These are phyloP conservation scores for Talaromyces albobiverticillius DNA, from an alignment of 2,329 filamentous ascomycete species.

Conservation along the genomic window DNA sequence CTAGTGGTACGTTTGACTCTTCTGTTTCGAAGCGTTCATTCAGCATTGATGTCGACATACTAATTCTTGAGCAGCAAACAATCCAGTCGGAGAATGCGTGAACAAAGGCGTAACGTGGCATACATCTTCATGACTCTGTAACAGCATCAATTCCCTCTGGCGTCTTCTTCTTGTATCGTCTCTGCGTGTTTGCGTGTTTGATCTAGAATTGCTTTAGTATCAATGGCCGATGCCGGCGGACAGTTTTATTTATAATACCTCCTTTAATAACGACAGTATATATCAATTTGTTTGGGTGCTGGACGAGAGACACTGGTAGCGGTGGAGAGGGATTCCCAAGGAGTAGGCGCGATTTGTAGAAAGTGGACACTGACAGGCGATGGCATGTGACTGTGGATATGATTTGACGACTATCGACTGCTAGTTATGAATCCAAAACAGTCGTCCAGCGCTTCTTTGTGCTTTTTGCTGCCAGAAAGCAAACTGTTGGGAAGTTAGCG, in stretches of 20 bases:
- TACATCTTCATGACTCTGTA: neutral
- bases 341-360: too few species aligned
- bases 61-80: slow-evolving; percentile 45
- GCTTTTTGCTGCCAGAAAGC: too few species aligned
- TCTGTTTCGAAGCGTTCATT: too few species aligned
- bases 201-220: slow-evolving; percentile 3
- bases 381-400: too few species aligned
- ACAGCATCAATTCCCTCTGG: slow-evolving; percentile 13
- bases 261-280: slow-evolving; percentile 9
- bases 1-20: slow-evolving; percentile 67
- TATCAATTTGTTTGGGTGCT: too few species aligned
- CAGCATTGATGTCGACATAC: too few species aligned
- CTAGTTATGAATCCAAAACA: too few species aligned
- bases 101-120: slow-evolving; percentile 25
- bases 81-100: slow-evolving; percentile 44
- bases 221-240: neutral
- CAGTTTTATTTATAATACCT: neutral
- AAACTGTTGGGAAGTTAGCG: slow-evolving; percentile 10
- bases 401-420: too few species aligned
- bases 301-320: too few species aligned
- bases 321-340: too few species aligned
- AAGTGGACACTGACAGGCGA: too few species aligned
- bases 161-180: slow-evolving; percentile 1
- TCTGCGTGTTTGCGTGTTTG: slow-evolving; percentile 4
- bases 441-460: too few species aligned